phyloP scores from a whole-genome alignment of 768 basidiomycete genomes.

The Butyriboletus loyo region DNA sequence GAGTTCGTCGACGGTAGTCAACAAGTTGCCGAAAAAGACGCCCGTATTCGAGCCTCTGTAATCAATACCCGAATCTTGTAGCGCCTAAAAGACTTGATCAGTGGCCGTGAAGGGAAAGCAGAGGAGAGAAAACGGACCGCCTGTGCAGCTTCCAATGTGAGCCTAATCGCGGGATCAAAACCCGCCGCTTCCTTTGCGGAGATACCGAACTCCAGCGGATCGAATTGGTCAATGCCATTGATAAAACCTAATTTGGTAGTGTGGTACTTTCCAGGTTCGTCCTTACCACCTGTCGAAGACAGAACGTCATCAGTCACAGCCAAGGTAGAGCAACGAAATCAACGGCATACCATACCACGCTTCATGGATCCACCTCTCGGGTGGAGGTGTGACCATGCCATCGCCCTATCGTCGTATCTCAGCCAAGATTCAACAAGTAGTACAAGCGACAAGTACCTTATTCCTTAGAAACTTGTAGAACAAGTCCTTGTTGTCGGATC shows the following conservation, averaged over 20 bases:
- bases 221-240: slow-evolving; percentile 32
- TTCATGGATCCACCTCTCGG: slow-evolving; percentile 28
- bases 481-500: slow-evolving; percentile 30
- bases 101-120: neutral
- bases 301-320: neutral
- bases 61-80: slow-evolving; percentile 48
- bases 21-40: slow-evolving; percentile 37
- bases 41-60: slow-evolving; percentile 43
- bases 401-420: slow-evolving; percentile 20
- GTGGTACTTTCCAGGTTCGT: slow-evolving; percentile 32
- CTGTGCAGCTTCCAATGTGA: slow-evolving; percentile 32
- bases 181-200: slow-evolving; percentile 28
- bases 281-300: slow-evolving; percentile 22
- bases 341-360: slow-evolving; percentile 31
- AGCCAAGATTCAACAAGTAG: neutral
- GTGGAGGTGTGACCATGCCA: slow-evolving; percentile 29
- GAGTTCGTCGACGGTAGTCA: slow-evolving; percentile 27
- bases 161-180: slow-evolving; percentile 32
- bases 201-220: slow-evolving; percentile 34
- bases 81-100: slow-evolving; percentile 16
- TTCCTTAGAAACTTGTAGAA: slow-evolving; percentile 31
- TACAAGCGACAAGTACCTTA: slow-evolving; percentile 14
- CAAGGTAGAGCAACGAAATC: neutral
- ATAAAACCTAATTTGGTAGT: slow-evolving; percentile 31
- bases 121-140: slow-evolving; percentile 11